A percentile compares a stretch with the other conserved stretches of the same genome.
Conservation (phyloP, 192 early-diverging fungal genomes). For the Backusella westeae region DNA sequence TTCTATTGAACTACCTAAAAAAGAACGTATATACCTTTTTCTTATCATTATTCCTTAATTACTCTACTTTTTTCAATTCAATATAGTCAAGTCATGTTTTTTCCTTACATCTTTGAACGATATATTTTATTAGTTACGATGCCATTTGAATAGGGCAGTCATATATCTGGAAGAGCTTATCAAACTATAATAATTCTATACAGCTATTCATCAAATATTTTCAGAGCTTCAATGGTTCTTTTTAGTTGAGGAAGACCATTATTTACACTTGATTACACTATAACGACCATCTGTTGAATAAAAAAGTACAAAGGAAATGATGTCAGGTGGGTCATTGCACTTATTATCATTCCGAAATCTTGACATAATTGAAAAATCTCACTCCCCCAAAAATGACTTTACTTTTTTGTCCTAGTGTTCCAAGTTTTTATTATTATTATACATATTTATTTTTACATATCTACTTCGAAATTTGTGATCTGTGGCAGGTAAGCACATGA, state of each 20-base stretch:
- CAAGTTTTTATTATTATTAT: background rate
- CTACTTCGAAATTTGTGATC: slow-evolving; percentile 79
- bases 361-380: background rate
- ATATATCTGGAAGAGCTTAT: background rate
- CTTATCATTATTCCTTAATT: no score
- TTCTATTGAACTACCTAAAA: no score
- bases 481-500: slow-evolving; percentile 86
- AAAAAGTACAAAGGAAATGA: background rate
- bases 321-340: background rate
- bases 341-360: background rate
- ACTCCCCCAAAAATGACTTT: background rate
- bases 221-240: background rate
- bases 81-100: no score
- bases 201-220: background rate
- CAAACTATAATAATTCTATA: background rate
- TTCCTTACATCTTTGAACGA: no score
- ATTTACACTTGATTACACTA: background rate
- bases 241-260: background rate
- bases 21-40: no score
- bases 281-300: background rate
- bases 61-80: no score
- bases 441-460: slow-evolving; percentile 20
- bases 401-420: background rate
- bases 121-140: no score
- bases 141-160: no score